Conservation (phyloP, 768 basidiomycete genomes). For the Scleroderma bovista region DNA sequence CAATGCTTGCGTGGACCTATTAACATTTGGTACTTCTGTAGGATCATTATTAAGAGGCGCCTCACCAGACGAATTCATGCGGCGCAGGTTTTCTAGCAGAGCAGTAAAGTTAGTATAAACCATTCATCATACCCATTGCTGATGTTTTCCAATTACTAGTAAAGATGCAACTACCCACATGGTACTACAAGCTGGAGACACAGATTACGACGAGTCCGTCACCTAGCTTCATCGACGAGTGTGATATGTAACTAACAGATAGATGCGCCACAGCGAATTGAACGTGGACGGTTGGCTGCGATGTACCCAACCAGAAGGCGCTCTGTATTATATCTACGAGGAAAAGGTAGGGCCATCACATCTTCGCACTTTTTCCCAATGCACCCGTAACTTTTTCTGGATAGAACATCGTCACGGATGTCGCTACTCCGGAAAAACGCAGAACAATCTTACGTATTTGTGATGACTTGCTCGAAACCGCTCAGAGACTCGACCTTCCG, state of each 20-base stretch:
- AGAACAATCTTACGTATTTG: background rate
- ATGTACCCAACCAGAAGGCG: constrained; percentile 47
- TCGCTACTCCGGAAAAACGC: background rate
- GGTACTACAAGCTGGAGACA: background rate
- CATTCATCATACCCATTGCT: no score
- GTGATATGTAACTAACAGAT: background rate
- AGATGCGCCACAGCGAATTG: background rate
- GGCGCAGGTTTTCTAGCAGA: background rate
- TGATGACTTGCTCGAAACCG: background rate
- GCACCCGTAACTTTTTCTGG: background rate
- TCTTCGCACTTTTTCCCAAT: background rate
- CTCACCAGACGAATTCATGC: background rate
- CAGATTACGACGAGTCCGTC: constrained; percentile 2
- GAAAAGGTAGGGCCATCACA: constrained; percentile 28
- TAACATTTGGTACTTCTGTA: no score
- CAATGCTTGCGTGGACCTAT: no score
- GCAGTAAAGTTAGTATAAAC: background rate
- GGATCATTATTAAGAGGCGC: background rate
- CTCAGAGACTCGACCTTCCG: background rate
- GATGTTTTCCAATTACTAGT: background rate
- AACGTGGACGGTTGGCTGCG: background rate
- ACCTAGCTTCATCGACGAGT: background rate
- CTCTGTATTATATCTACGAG: constrained; percentile 44
- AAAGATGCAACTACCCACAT: background rate
- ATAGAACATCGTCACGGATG: constrained; percentile 3